Evolutionary conservation across 106 monocot genomes (phyloP).

Genomic region (Dioscorea zingiberensis): DNA sequence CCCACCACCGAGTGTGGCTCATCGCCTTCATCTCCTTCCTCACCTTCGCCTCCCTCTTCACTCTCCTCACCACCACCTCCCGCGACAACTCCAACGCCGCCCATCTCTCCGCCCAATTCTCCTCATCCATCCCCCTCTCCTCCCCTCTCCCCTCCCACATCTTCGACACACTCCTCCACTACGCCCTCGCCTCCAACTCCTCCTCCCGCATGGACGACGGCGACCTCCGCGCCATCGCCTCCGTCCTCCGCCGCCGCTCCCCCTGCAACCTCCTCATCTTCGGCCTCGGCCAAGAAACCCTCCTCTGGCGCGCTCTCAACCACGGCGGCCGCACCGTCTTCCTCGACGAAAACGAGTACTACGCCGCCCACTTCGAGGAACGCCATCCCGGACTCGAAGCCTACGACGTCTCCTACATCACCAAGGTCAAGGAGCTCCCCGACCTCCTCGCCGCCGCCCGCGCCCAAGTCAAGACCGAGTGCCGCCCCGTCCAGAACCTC

Average conservation of each 20-base stretch:
- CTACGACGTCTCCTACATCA: constrained; percentile 73
- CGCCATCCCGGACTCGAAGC: constrained; percentile 68
- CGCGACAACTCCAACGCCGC: neutral
- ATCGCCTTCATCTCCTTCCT: constrained; percentile 44
- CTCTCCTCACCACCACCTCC: constrained; percentile 32
- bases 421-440: constrained; percentile 46
- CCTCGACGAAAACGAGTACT: constrained; percentile 80
- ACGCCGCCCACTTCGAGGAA: constrained; percentile 53
- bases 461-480: constrained; percentile 26
- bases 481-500: constrained; percentile 80
- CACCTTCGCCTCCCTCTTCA: constrained; percentile 21
- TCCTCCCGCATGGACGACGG: constrained; percentile 47
- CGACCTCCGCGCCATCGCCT: constrained; percentile 51
- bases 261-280: constrained; percentile 87
- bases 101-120: neutral
- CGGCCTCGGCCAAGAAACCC: constrained; percentile 75
- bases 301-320: constrained; percentile 79
- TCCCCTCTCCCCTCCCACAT: constrained; percentile 10
- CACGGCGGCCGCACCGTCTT: constrained; percentile 87
- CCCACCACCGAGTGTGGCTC: constrained; percentile 39
- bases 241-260: constrained; percentile 40
- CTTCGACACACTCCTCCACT: constrained; percentile 62
- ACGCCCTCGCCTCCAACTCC: constrained; percentile 39
- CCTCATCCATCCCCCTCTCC: neutral
- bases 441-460: constrained; percentile 40